These are phyloP conservation scores for Thamnidium elegans DNA, from an alignment of 192 early-diverging fungal species.

Conservation along the genomic window DNA sequence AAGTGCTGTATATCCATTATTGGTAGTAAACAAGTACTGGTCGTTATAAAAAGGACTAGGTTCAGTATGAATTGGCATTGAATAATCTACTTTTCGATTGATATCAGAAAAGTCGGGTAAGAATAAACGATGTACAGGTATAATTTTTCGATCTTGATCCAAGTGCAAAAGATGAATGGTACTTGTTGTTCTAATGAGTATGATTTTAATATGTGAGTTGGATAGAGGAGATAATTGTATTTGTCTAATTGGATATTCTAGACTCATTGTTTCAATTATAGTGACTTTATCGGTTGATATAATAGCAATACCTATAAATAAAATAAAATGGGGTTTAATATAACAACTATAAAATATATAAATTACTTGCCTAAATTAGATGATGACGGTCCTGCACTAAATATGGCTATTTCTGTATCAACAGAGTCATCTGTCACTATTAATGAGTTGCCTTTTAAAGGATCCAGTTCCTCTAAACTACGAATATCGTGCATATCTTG, in stretches of 20 bases:
- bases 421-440: background rate
- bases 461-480: background rate
- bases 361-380: background rate
- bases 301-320: background rate
- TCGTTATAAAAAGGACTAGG: background rate
- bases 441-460: background rate
- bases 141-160: background rate
- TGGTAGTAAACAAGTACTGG: background rate
- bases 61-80: background rate
- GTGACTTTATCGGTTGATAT: background rate
- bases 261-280: background rate
- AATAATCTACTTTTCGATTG: background rate
- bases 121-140: background rate
- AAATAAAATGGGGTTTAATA: background rate
- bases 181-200: background rate
- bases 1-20: background rate
- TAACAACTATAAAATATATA: background rate
- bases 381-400: background rate
- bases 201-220: background rate
- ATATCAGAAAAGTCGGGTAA: background rate
- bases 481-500: background rate
- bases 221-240: background rate
- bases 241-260: background rate
- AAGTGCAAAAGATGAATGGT: background rate
- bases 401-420: background rate